Conservation (phyloP, 2,329 filamentous ascomycete genomes). For the Colletotrichum cereale region DNA sequence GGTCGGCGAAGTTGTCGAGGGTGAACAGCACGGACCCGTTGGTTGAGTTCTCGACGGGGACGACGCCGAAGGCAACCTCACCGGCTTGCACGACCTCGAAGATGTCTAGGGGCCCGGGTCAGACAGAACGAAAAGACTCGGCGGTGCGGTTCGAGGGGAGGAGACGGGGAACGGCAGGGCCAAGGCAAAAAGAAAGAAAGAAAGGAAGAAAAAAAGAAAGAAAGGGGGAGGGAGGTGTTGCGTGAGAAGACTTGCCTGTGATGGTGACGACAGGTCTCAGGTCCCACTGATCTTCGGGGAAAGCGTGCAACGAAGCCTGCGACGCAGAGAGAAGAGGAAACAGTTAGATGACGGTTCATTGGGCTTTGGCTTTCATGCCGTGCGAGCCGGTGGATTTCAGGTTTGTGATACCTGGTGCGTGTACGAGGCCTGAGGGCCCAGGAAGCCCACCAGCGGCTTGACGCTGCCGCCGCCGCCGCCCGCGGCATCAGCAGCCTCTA, state of each 20-base stretch:
- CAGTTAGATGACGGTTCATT: slow-evolving; percentile 41
- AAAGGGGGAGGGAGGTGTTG: not conserved
- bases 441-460: slow-evolving; percentile 59
- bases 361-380: slow-evolving; percentile 5
- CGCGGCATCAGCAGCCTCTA: slow-evolving; percentile 16
- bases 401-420: slow-evolving; percentile 60
- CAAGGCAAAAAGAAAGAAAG: no score
- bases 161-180: slow-evolving; percentile 18
- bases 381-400: slow-evolving; percentile 10
- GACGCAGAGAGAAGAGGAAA: slow-evolving; percentile 14
- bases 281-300: slow-evolving; percentile 61
- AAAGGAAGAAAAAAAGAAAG: no score
- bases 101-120: slow-evolving; percentile 68
- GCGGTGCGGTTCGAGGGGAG: not conserved
- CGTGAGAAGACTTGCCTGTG: slow-evolving; percentile 51
- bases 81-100: slow-evolving; percentile 82
- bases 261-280: slow-evolving; percentile 66
- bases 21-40: slow-evolving; percentile 94
- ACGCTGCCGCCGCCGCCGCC: slow-evolving; percentile 15
- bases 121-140: not conserved
- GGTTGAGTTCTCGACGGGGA: slow-evolving; percentile 96
- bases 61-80: slow-evolving; percentile 77
- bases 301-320: slow-evolving; percentile 62
- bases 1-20: slow-evolving; percentile 88
- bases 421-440: slow-evolving; percentile 64